Conservation (phyloP, 139 green algal species). For the Picochlorum sp. region DNA sequence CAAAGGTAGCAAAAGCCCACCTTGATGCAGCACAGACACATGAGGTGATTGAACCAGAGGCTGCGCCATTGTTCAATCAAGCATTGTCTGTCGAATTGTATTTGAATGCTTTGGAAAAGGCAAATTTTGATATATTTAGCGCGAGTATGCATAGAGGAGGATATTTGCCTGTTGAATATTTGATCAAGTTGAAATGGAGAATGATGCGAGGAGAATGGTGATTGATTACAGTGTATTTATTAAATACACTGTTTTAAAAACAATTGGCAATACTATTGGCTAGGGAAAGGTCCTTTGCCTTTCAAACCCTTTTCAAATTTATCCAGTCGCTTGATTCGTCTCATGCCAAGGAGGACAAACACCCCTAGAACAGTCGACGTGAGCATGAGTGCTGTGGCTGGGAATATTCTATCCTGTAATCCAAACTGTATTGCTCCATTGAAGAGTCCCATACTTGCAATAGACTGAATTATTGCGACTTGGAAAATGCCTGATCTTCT, state of each 20-base stretch:
- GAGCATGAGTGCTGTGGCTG: constrained; percentile 21
- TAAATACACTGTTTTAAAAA: no score
- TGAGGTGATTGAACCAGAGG: constrained; percentile 21
- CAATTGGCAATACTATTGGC: neutral
- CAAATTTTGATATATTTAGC: constrained; percentile 56
- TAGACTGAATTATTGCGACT: constrained; percentile 47
- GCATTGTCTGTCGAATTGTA: constrained; percentile 40
- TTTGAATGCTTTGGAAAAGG: constrained; percentile 47
- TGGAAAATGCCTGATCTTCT: constrained; percentile 46
- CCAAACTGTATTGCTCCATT: constrained; percentile 59
- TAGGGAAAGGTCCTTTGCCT: constrained; percentile 9
- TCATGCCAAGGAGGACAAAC: constrained; percentile 37
- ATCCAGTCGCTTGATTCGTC: constrained; percentile 62
- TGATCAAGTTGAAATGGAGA: constrained; percentile 54
- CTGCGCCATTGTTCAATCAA: constrained; percentile 43
- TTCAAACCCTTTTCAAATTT: constrained; percentile 75
- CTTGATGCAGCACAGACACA: constrained; percentile 45
- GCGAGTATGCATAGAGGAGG: constrained; percentile 24
- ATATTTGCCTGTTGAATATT: constrained; percentile 41
- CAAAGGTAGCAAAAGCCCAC: constrained; percentile 26
- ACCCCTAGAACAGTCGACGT: constrained; percentile 41
- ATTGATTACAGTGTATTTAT: neutral
- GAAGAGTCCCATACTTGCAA: constrained; percentile 50
- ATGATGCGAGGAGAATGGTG: constrained; percentile 25
- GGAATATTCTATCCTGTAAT: constrained; percentile 21